Base-by-base conservation (phyloP, 164 flowering plant species). In the Nymphaea thermarum region DNA sequence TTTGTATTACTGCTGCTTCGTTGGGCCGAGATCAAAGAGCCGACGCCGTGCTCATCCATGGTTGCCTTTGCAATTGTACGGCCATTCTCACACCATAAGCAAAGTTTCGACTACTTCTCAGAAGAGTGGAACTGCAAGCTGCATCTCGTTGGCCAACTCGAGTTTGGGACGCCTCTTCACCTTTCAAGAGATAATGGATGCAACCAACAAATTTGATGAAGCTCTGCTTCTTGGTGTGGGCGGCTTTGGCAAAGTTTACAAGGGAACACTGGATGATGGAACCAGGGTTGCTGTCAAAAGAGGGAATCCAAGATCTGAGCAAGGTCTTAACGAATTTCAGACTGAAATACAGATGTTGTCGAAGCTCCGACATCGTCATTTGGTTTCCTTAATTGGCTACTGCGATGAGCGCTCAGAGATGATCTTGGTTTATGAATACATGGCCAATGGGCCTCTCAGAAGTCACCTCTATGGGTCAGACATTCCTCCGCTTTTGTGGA, bases 291-390 rank as follows among this genome's bases (percentile, higher is more conserved):
- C 96, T 42, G 96, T 90, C 44, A 93, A 93, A 73, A 85, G 98
- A 80, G 96, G 96, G 44, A 89, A 93, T 66, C 92, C 93, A 16
- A 76, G 96, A 74, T 89, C 96, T 4, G 92, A 89, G 71, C 98
- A 93, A 82, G 98, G 98, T 44, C 79, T 89, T 51, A 89, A 95
- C 44, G 98, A 93, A 73, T 93, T 93, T 74, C 77, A 90, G 66
- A 93, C 96, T 44, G 98, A 93, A 75, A 90, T 93, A 68, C 92
- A 89, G 77, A 90, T 90, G 96, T 68, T 93, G 42, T 93, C 98
- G 18, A 90, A 93, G 82, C 91, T 93, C 18, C 89, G 98, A 5
- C 98, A 93, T 73, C 96, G 93, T 18, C 98, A 93, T 73, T 87
- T 93, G 47, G 98, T 93, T 59, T 93, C 98, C 59, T 84, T 93